phyloP scores from a whole-genome alignment of 768 basidiomycete genomes.

The Leccinum uliginosum region DNA sequence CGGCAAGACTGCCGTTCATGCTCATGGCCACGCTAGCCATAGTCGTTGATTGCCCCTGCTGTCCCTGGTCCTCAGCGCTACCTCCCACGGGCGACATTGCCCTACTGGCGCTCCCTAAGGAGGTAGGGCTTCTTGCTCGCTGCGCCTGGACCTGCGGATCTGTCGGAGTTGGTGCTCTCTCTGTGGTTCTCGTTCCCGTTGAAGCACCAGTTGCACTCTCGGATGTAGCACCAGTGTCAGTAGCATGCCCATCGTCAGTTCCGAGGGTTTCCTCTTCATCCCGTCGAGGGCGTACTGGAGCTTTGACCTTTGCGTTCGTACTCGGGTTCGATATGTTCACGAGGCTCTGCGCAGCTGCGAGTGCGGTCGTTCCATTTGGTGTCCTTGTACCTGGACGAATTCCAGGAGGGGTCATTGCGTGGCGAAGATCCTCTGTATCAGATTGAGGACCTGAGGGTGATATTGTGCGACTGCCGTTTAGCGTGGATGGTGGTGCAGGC shows the following conservation, averaged over 20 bases:
- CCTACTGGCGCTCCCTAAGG: slow-evolving; percentile 39
- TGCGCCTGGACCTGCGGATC: slow-evolving; percentile 30
- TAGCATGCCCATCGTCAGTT: slow-evolving; percentile 48
- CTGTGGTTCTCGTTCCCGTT: slow-evolving; percentile 29
- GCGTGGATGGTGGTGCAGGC: slow-evolving; percentile 27
- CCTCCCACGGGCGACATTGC: slow-evolving; percentile 56
- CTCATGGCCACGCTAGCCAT: slow-evolving; percentile 54
- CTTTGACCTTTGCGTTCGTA: slow-evolving; percentile 45
- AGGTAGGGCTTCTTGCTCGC: slow-evolving; percentile 57
- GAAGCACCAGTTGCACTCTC: slow-evolving; percentile 35
- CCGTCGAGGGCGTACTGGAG: slow-evolving; percentile 45
- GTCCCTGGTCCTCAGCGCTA: slow-evolving; percentile 20
- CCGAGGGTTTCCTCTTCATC: slow-evolving; percentile 37
- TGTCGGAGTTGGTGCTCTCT: slow-evolving; percentile 55
- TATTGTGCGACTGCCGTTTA: slow-evolving; percentile 48
- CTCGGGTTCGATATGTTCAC: slow-evolving; percentile 4
- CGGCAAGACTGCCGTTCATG: slow-evolving; percentile 42
- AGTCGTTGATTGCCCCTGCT: slow-evolving; percentile 35
- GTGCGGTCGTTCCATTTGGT: slow-evolving; percentile 25
- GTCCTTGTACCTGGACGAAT: slow-evolving; percentile 38
- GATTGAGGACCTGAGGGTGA: slow-evolving; percentile 53
- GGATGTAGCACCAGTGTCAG: slow-evolving; percentile 42
- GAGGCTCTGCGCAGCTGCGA: slow-evolving; percentile 9
- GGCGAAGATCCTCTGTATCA: slow-evolving; percentile 56
- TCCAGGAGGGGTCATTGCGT: slow-evolving; percentile 62